Base-by-base conservation (phyloP, 202 grass and related monocot species). In the Carex arenaria region DNA sequence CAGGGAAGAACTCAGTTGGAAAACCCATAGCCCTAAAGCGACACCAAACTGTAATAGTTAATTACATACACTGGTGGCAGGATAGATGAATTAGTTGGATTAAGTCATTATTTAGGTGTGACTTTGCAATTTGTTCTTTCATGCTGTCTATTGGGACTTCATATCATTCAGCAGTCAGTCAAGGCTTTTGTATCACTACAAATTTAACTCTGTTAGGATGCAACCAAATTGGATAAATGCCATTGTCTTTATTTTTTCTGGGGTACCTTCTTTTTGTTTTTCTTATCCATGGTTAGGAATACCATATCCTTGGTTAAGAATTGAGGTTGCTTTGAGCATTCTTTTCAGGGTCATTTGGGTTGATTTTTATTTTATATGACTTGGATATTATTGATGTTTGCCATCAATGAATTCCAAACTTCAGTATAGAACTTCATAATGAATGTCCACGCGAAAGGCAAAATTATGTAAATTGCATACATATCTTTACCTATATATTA, bases 1-100 rank as follows among this genome's bases (percentile, higher is more conserved):
- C 94, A 5, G 94, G 82, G 80, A 98, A 98, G 64, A 98, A 99
- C 76, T 98, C 96, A 52, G 91, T 84, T 65, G 96, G 96, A 83
- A 98, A 98, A 85, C 96, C 96, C 88, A 98, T 95, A 22, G 94
- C 93, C 88, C 96, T 98, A 86, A 85, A 57, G 54, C 1, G 1
- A 78, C 38, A 82, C 22, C 61, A 82, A 76, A 67, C 43, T 45
- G 28, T 52, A 20, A 36, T 38, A 70, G 69, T 82, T 57, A 85
- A 77, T 36, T 78, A 28, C 61, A 78, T n/a, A 60, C 7, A 40
- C 47, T 54, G 34, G 32, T 55, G 72, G 13, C 17, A 55, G 26
- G 55, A 20, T 11, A 57, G 17, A 78, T 20, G 28, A 38, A 34
- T 59, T 59, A 34, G 52, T 19, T 10, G 7, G 8, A 56, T 38